A percentile compares a stretch with the other conserved stretches of the same genome.
Evolutionary conservation across 768 basidiomycete genomes (phyloP).

Genomic region (Hericium coralloides): DNA sequence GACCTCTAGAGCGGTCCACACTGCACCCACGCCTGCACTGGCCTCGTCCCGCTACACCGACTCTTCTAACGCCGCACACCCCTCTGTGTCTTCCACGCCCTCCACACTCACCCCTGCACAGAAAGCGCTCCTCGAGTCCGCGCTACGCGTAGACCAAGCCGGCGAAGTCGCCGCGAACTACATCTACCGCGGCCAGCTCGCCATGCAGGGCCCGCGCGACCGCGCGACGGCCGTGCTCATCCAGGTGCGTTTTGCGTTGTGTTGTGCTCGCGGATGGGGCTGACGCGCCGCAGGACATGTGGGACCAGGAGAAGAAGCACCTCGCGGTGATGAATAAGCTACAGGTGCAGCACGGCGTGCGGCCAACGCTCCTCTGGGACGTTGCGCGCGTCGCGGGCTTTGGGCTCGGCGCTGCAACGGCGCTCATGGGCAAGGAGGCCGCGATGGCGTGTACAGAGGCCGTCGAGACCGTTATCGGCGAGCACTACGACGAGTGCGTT

Average conservation of each 20-base stretch:
- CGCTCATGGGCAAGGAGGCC: conserved; percentile 82
- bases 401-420: conserved; percentile 78
- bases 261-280: conserved; percentile 2
- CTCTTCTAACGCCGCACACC: conserved; percentile 23
- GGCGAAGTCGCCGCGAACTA: conserved; percentile 95
- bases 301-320: conserved; percentile 94
- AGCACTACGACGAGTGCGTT: conserved; percentile 95
- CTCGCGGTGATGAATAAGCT: conserved; percentile 79
- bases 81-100: conserved; percentile 49
- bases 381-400: conserved; percentile 84
- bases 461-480: conserved; percentile 95
- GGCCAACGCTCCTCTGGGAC: conserved; percentile 79
- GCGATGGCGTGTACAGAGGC: conserved; percentile 99
- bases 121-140: conserved; percentile 45
- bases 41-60: conserved; percentile 45
- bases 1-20: no score
- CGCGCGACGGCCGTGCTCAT: background rate
- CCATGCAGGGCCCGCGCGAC: conserved; percentile 25
- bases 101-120: conserved; percentile 39
- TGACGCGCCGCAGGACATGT: conserved; percentile 70
- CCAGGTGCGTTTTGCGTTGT: background rate
- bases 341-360: conserved; percentile 71
- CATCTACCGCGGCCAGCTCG: conserved; percentile 87
- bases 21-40: background rate
- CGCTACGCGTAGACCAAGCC: conserved; percentile 88